phyloP scores from a whole-genome alignment of 202 grass and related monocot species.

The Panicum virgatum region DNA sequence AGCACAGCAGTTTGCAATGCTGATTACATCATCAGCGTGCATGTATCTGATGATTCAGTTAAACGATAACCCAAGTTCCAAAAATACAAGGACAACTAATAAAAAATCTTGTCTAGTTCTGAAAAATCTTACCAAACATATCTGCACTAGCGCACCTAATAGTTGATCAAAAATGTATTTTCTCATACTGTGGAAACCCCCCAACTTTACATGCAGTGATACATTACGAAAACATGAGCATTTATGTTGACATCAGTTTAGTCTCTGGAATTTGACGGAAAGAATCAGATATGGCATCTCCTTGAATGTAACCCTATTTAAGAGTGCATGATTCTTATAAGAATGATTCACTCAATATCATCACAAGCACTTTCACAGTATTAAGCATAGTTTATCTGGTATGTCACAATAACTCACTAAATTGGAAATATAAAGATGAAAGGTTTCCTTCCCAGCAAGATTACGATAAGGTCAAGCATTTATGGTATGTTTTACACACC shows the following conservation, averaged over 20 bases:
- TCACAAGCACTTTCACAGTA: neutral
- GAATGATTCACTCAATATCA: neutral
- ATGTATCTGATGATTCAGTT: neutral
- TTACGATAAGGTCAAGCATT: slow-evolving; percentile 10
- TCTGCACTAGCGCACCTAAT: neutral
- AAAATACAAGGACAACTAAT: neutral
- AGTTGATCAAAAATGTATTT: neutral
- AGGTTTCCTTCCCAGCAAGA: neutral
- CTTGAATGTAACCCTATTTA: neutral
- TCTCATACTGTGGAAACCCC: neutral
- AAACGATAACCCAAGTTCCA: neutral
- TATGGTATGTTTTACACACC: slow-evolving; percentile 52
- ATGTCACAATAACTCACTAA: neutral
- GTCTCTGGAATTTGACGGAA: neutral
- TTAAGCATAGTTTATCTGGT: slow-evolving; percentile 14
- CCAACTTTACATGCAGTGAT: neutral
- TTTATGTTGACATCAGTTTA: neutral
- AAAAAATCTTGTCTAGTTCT: slow-evolving; percentile 8
- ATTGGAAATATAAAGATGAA: slow-evolving; percentile 28
- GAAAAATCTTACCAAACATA: slow-evolving; percentile 10
- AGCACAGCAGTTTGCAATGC: neutral
- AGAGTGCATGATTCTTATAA: neutral
- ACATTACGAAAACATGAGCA: neutral
- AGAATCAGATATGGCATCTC: slow-evolving; percentile 2
- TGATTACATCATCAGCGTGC: neutral